Conservation (phyloP, 495 filamentous ascomycete species). For the Neurospora sp. region DNA sequence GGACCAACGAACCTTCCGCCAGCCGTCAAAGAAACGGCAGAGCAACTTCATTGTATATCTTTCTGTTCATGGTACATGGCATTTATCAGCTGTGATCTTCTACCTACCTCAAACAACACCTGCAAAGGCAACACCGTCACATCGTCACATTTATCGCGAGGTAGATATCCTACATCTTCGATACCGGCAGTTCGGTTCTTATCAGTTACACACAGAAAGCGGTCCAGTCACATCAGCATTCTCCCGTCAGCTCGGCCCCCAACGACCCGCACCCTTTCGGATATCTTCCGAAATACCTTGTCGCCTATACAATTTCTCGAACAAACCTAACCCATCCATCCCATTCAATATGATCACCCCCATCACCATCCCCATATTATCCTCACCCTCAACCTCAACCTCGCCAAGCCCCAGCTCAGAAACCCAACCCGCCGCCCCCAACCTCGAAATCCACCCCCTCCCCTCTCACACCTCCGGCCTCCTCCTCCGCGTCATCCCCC, state of each 20-base stretch:
- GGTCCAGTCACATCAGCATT: neutral
- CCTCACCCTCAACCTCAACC: neutral
- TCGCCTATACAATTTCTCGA: neutral
- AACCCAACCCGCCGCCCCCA: neutral
- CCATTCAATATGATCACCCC: neutral
- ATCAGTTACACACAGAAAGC: neutral
- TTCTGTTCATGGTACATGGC: neutral
- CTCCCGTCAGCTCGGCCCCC: neutral
- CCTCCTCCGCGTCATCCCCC: constrained; percentile 26
- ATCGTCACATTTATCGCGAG: neutral
- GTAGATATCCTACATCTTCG: neutral
- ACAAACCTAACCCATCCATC: neutral
- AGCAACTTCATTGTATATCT: neutral
- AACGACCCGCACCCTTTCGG: neutral
- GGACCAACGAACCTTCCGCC: neutral
- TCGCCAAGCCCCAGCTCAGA: neutral
- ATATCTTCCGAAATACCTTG: neutral
- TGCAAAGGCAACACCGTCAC: neutral
- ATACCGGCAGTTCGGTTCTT: neutral
- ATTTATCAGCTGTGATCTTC: neutral
- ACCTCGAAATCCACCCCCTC: constrained; percentile 24
- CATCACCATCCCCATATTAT: neutral
- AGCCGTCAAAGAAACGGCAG: neutral
- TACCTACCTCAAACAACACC: neutral
- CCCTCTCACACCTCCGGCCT: constrained; percentile 21